Evolutionary conservation across 352 stramenopile genomes (phyloP), one percentile per base, ranked within the genome.

Genomic region (Pythium sp.): DNA sequence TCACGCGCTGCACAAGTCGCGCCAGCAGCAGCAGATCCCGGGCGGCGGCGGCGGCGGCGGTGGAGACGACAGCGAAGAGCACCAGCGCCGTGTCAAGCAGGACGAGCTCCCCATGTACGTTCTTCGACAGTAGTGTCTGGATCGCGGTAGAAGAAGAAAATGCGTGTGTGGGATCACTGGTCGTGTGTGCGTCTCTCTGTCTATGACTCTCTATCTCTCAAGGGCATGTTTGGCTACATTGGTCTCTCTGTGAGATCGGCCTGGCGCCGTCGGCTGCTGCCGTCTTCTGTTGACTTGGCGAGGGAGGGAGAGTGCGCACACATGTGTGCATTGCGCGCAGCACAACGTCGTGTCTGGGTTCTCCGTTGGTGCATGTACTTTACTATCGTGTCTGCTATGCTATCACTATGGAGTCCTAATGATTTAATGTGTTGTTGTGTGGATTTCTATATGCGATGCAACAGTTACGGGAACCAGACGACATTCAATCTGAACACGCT

Each of bases 401-500:
- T 41, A 54, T 14, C 15, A 24, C 9, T 24, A 20, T 28, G 36
- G 30, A 0, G 14, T 12, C 54, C 54, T 60, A 34, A 43, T 34
- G 22, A 24, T 60, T 26, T 26, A 43, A 43, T 43, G 14, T 46
- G 38, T 5, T 20, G 3, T 14, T 22, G 15, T 41, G 61, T 59
- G 30, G 22, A 7, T 36, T 61, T 71, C n/a, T 49, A 9, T 73
- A 20, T 47, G 26, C 36, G 63, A 22, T 58, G 6, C 58, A 92
- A 84, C 64, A 94, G 87, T 58, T 83, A 93, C 62, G 92, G 92
- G 54, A 97, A 95, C 71, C 73, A 91, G 59, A 87, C 80, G 57
- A 98, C 90, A 66, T 99, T 98, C 80, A 98, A 99, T 68, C 78
- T 99, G 15, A 98, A 99, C 82, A 96, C 90, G 46, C 84, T 99